Base-by-base conservation (phyloP, 106 monocot species). In the Alisma plantagoaquatica region DNA sequence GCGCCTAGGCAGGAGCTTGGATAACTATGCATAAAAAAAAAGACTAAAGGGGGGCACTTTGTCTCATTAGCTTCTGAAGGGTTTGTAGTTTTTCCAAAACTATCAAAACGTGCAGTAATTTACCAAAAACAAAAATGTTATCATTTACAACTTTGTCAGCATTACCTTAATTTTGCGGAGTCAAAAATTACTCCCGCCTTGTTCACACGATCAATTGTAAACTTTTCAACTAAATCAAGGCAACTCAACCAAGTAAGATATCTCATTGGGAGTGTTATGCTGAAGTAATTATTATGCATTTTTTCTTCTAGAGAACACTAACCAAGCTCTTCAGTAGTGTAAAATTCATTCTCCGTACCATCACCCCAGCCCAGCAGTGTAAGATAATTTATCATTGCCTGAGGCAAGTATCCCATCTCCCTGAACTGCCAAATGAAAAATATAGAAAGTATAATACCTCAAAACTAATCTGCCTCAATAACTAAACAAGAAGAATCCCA, bases 311-410 rank as follows among this genome's bases (percentile, higher is more conserved):
- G 35, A 22, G 14, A 41, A 56, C 52, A 82, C 80, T 54, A 25
- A 93, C 93, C 80, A 61, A 98, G 90, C 30, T 98, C 66, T 62
- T 90, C 74, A 27, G 82, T 75, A n/a, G 81, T 77, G 65, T 79
- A 98, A 68, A 98, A 90, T 63, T 98, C 96, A 77, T 90, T 98
- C 67, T 90, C 96, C 43, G 96, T 98, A 31, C 96, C 96, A 79
- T 98, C 96, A 76, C 96, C 85, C 96, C 96, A 98, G 43, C 96
- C 96, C 33, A 98, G 66, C 9, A 98, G 75, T 52, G 96, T 85
- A 24, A 98, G 56, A 56, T 98, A 98, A 49, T 98, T 98, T 11
- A 85, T 76, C 90, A 98, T 89, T 29, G 84, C 89, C 57, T 90
- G 90, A 41, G 96, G 90, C 63, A 98, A 53, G 60, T 98, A 98